Base-by-base conservation (phyloP, 2,329 filamentous ascomycete genomes). In the Lecanicillium sp. region DNA sequence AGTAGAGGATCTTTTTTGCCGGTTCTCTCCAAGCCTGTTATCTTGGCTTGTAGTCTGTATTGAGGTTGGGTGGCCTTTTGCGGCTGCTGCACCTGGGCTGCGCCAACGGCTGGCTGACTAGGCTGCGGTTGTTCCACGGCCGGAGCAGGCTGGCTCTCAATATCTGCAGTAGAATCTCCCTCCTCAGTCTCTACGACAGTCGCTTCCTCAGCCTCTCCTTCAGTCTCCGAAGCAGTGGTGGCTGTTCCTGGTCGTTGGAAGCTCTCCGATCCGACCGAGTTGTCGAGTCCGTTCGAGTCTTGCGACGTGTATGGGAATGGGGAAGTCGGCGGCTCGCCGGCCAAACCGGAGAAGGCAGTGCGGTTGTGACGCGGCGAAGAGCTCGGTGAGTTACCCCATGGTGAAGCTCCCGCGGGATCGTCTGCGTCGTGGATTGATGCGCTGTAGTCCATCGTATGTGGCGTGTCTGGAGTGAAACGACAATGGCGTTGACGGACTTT, bases 1-100 rank as follows among this genome's bases (percentile, higher is more conserved):
- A 98, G 64, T 48, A 96, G 88, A 1, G 89, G 88, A 53, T 98
- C 92, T 63, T 96, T 98, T 62, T 94, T 88, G 44, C 89, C 89
- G 4, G 85, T 92, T 43, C 92, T 75, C 65, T 98, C 92, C 34
- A 98, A 68, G 2, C 85, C 88, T 1, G 89, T 95, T 46, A 98
- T 88, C 68, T 96, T 98, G 33, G 85, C 88, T 58, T 95, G 88
- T 28, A 98, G 74, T 62, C 86, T 90, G 62, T 85, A 89, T 45
- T 83, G 77, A 19, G 85, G 81, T 39, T 77, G 73, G 31, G 75
- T 65, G 9, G 68, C 64, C 47, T 63, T 58, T 3, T 78, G 87
- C 3, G 75, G 78, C 40, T 67, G 68, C 43, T 66, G 63, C 37
- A 60, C 57, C 33, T 64, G 62, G n/a, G 28, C 22, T n/a, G 38